Conservation (phyloP, 345 rosid species). For the Lepidium aucheri region DNA sequence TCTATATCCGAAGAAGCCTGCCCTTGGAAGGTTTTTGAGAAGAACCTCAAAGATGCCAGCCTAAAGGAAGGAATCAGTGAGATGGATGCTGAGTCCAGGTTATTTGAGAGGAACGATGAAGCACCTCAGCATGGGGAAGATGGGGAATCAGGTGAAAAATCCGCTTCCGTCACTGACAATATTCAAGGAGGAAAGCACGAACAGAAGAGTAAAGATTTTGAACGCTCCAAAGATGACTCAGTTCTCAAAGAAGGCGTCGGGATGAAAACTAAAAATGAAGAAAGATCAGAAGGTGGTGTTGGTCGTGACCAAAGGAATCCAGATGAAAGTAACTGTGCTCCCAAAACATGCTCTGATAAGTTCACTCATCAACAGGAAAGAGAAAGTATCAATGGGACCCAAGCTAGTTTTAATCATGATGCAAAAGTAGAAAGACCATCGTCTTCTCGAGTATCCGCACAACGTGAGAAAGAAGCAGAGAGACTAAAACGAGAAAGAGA, state of each 20-base stretch:
- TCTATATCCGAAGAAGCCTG: constrained; percentile 19
- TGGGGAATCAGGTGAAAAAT: constrained; percentile 23
- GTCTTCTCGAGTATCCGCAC: constrained; percentile 29
- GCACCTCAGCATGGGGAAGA: constrained; percentile 4
- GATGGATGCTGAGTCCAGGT: constrained; percentile 15
- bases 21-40: constrained; percentile 33
- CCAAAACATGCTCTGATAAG: constrained; percentile 20
- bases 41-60: constrained; percentile 30
- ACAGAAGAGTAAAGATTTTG: constrained; percentile 17
- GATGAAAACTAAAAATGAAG: constrained; percentile 22
- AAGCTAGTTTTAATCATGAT: constrained; percentile 25
- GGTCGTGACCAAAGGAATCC: constrained; percentile 19
- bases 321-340: constrained; percentile 23
- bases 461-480: constrained; percentile 47
- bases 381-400: constrained; percentile 18
- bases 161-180: background rate
- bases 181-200: constrained; percentile 19
- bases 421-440: constrained; percentile 29
- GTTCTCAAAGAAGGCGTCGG: constrained; percentile 22
- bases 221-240: constrained; percentile 24
- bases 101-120: constrained; percentile 24
- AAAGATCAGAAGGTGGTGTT: constrained; percentile 23
- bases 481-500: constrained; percentile 55
- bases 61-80: constrained; percentile 30
- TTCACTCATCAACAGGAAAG: constrained; percentile 29